Conservation (phyloP, 306 rosid species). For the Cicer yamashitae region DNA sequence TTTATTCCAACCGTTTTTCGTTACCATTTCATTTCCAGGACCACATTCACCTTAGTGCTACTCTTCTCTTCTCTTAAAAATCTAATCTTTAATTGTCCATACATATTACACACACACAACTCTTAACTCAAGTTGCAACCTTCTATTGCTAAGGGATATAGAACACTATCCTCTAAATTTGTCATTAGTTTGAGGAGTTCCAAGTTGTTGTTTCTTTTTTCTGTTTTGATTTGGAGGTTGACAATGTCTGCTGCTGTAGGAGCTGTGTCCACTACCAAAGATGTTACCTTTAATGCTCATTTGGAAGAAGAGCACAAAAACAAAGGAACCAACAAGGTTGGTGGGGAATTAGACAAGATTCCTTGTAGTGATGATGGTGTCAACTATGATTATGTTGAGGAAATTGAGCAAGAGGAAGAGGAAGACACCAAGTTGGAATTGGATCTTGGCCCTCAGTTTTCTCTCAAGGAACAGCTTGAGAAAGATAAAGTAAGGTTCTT, state of each 20-base stretch:
- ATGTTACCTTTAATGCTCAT: slow-evolving; percentile 52
- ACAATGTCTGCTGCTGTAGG: slow-evolving; percentile 68
- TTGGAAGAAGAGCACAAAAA: slow-evolving; percentile 54
- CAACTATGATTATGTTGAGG: slow-evolving; percentile 36
- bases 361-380: slow-evolving; percentile 15
- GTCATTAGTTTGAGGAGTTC: background rate
- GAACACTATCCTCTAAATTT: background rate
- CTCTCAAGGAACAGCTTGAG: slow-evolving; percentile 92
- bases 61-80: slow-evolving; percentile 41
- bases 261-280: slow-evolving; percentile 65
- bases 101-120: slow-evolving; percentile 30
- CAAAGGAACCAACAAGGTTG: slow-evolving; percentile 51
- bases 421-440: slow-evolving; percentile 60
- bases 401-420: slow-evolving; percentile 56
- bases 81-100: background rate
- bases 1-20: slow-evolving; percentile 49
- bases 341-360: slow-evolving; percentile 43
- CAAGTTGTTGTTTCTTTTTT: no score
- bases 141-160: background rate
- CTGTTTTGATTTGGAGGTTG: slow-evolving; percentile 6
- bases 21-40: slow-evolving; percentile 44
- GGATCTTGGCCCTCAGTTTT: slow-evolving; percentile 80
- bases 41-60: slow-evolving; percentile 38
- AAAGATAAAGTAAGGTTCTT: slow-evolving; percentile 69
- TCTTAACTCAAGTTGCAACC: slow-evolving; percentile 10